phyloP scores from a whole-genome alignment of 2,329 filamentous ascomycete species.

The Coniochaeta sp. region DNA sequence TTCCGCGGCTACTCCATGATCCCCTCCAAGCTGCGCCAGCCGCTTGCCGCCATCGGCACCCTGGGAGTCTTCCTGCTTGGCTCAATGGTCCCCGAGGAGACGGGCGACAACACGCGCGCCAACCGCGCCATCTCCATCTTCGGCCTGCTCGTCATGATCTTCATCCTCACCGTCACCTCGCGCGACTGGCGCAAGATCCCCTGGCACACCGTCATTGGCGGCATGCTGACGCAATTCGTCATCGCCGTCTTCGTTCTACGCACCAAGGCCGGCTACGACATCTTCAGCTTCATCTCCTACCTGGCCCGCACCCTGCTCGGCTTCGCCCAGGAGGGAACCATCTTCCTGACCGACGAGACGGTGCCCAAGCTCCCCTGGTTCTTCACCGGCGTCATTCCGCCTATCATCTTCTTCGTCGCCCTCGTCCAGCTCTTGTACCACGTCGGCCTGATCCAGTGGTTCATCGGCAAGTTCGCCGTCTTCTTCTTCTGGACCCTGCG shows the following conservation, averaged over 20 bases:
- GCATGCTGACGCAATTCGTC: conserved; percentile 83
- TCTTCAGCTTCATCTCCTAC: conserved; percentile 81
- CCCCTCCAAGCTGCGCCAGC: conserved; percentile 58
- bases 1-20: conserved; percentile 52
- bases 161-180: conserved; percentile 63
- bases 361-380: conserved; percentile 53
- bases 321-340: conserved; percentile 66
- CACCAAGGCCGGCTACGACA: conserved; percentile 70
- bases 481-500: conserved; percentile 89
- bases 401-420: conserved; percentile 94
- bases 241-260: conserved; percentile 83
- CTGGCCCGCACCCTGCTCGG: conserved; percentile 68
- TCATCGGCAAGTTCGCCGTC: conserved; percentile 75
- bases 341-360: conserved; percentile 56
- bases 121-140: conserved; percentile 79
- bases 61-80: conserved; percentile 70
- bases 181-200: conserved; percentile 55
- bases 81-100: conserved; percentile 66
- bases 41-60: conserved; percentile 56
- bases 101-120: conserved; percentile 66
- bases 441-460: conserved; percentile 78
- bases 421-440: conserved; percentile 85
- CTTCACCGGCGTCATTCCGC: conserved; percentile 72
- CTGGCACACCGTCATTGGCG: conserved; percentile 79
- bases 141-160: conserved; percentile 66